Percentiles rank a stretch among this genome's conserved stretches.
Evolutionary conservation across 768 basidiomycete species (phyloP).

Genomic region (Macrolepiota albuminosa): DNA sequence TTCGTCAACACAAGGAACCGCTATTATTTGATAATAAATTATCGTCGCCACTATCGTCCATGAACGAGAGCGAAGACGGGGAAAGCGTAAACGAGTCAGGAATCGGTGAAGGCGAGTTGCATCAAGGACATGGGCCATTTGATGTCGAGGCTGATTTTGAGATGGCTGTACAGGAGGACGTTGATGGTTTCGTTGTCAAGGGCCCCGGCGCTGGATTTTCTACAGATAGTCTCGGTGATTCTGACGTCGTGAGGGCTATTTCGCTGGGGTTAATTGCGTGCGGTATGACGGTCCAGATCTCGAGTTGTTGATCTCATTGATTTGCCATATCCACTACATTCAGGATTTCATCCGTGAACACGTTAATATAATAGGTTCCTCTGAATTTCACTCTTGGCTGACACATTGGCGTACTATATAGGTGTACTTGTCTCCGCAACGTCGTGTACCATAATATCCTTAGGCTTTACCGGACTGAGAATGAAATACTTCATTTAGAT

Average conservation of each 20-base stretch:
- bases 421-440: not conserved
- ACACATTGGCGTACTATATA: not conserved
- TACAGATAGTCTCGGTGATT: constrained; percentile 18
- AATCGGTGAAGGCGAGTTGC: constrained; percentile 16
- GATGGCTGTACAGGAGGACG: constrained; percentile 16
- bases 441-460: not conserved
- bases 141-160: constrained; percentile 14
- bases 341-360: not conserved
- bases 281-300: constrained; percentile 16
- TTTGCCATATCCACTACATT: not conserved
- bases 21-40: not conserved
- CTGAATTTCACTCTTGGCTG: too few relatives aligned
- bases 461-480: not conserved
- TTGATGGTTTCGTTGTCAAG: constrained; percentile 12
- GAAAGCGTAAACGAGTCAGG: not conserved
- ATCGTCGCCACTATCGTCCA: constrained; percentile 10
- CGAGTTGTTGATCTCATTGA: constrained; percentile 1
- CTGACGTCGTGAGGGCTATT: constrained; percentile 22
- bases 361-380: not conserved
- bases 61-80: constrained; percentile 2
- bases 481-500: not conserved
- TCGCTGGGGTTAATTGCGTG: constrained; percentile 17
- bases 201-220: constrained; percentile 13
- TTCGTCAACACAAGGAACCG: not conserved
- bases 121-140: constrained; percentile 4